A percentile compares a stretch with the other conserved stretches of the same genome.
phyloP scores from a whole-genome alignment of 768 basidiomycete genomes.

The Boletus vermiculosoides region DNA sequence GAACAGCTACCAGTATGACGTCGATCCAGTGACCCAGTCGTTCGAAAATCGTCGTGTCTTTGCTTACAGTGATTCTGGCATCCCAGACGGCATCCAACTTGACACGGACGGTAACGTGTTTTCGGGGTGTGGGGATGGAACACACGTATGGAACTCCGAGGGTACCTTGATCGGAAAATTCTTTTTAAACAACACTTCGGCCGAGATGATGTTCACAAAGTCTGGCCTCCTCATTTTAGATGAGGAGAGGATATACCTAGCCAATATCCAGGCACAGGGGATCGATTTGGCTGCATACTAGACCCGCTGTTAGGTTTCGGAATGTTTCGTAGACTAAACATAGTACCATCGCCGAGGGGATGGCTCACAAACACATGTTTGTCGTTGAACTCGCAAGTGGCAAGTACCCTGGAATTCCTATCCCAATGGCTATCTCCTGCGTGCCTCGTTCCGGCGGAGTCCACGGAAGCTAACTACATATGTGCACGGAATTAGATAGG shows the following conservation, averaged over 20 bases:
- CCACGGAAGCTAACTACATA: background rate
- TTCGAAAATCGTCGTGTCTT: slow-evolving; percentile 66
- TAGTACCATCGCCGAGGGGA: background rate
- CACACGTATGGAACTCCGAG: slow-evolving; percentile 55
- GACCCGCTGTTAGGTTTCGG: background rate
- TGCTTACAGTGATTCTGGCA: slow-evolving; percentile 62
- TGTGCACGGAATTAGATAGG: too few species aligned
- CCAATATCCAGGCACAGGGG: slow-evolving; percentile 31
- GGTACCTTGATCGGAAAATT: slow-evolving; percentile 41
- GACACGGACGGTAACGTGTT: slow-evolving; percentile 68
- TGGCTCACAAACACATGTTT: background rate
- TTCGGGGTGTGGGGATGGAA: slow-evolving; percentile 64
- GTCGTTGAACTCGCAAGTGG: background rate
- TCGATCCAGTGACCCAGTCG: slow-evolving; percentile 50
- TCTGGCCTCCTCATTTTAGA: slow-evolving; percentile 40
- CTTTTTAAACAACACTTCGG: slow-evolving; percentile 27
- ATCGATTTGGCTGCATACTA: slow-evolving; percentile 10
- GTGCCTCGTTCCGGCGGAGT: background rate
- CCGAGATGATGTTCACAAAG: slow-evolving; percentile 43
- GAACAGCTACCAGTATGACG: slow-evolving; percentile 64
- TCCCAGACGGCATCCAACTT: slow-evolving; percentile 67
- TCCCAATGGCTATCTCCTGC: too few species aligned
- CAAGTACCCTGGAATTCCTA: too few species aligned
- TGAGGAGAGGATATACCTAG: slow-evolving; percentile 29
- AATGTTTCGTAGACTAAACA: background rate